These are phyloP conservation scores for Aureobasidium sp. DNA, from an alignment of 2,329 filamentous ascomycete species.

Conservation along the genomic window DNA sequence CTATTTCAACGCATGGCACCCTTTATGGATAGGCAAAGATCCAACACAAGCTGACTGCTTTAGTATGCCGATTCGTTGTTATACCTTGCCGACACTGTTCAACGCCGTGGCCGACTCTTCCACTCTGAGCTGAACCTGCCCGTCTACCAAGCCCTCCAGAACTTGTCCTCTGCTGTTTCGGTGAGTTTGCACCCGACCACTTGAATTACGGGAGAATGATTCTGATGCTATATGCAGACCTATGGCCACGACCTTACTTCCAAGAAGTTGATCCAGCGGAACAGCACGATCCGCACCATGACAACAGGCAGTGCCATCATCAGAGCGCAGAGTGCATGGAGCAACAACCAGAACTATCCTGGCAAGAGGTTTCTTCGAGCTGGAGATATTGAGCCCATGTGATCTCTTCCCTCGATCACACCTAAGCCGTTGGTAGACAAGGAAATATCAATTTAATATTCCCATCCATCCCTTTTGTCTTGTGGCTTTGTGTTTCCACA, in stretches of 20 bases:
- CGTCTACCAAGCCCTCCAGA: slow-evolving; percentile 28
- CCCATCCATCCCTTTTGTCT: too few relatives aligned
- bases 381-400: neutral
- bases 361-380: slow-evolving; percentile 6
- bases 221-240: neutral
- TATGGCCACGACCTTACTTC: slow-evolving; percentile 29
- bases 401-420: too few relatives aligned
- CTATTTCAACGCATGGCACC: slow-evolving; percentile 17
- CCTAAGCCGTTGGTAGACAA: too few relatives aligned
- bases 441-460: too few relatives aligned
- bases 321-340: slow-evolving; percentile 17
- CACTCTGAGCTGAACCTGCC: slow-evolving; percentile 34
- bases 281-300: slow-evolving; percentile 31
- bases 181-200: slow-evolving; percentile 5
- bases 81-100: slow-evolving; percentile 27
- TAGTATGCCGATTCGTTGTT: slow-evolving; percentile 27
- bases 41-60: slow-evolving; percentile 16
- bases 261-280: slow-evolving; percentile 24
- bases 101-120: slow-evolving; percentile 29
- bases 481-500: too few relatives aligned
- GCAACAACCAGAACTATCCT: slow-evolving; percentile 15
- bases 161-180: slow-evolving; percentile 27
- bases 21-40: neutral
- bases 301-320: slow-evolving; percentile 29
- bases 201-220: neutral